Evolutionary conservation across 345 rosid species (phyloP).

Genomic region (Salix viminalis): DNA sequence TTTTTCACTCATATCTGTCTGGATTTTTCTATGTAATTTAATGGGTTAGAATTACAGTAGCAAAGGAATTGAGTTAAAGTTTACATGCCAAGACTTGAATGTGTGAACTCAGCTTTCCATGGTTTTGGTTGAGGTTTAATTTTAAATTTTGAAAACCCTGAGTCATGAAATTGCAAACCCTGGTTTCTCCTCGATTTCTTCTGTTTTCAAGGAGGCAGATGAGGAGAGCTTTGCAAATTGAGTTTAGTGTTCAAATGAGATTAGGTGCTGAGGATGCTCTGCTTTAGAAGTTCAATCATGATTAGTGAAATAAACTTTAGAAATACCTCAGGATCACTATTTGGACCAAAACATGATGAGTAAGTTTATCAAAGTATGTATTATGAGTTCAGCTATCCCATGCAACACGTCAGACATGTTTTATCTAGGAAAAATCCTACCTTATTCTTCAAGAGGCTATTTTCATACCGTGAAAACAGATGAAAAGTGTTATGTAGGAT

Average conservation of each 20-base stretch:
- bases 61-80: neutral
- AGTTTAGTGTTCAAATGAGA: neutral
- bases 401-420: neutral
- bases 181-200: neutral
- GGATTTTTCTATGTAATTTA: neutral
- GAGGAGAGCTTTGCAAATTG: neutral
- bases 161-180: neutral
- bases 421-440: neutral
- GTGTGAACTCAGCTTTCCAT: neutral
- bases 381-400: too few species aligned
- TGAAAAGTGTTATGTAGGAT: neutral
- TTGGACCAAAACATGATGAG: too few species aligned
- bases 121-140: neutral
- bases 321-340: neutral
- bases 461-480: neutral
- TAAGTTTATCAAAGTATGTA: too few species aligned
- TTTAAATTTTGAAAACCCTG: neutral
- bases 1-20: conserved; percentile 3
- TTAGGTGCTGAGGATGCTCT: neutral
- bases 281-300: neutral
- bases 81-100: neutral
- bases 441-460: neutral
- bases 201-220: neutral
- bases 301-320: neutral
- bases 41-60: neutral